Evolutionary conservation across 163 green algal genomes (phyloP).

Genomic region (Chlamydomonas reinhardtii): DNA sequence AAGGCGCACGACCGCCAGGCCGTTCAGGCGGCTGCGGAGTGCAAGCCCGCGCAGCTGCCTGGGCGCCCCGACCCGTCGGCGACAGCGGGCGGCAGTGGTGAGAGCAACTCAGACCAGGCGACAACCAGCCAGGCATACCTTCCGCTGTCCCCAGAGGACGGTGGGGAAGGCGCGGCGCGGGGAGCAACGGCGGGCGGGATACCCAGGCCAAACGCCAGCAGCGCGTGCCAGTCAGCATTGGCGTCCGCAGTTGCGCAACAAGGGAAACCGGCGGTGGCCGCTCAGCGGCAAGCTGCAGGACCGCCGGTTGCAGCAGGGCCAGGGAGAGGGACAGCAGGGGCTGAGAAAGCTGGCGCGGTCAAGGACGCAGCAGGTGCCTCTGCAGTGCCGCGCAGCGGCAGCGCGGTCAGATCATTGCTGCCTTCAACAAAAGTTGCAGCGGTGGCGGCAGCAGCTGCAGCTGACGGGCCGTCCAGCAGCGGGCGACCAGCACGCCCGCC

Average conservation of each 20-base stretch:
- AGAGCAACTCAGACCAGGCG: conserved; percentile 42
- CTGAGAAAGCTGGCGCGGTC: too few species aligned
- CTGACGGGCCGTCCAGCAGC: conserved; percentile 10
- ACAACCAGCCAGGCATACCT: conserved; percentile 24
- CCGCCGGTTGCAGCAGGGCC: not conserved
- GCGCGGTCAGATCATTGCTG: too few species aligned
- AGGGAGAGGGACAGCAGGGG: not conserved
- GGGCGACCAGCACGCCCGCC: not conserved
- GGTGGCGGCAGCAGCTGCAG: too few species aligned
- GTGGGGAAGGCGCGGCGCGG: not conserved
- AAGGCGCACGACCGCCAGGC: too few species aligned
- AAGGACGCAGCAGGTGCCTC: not conserved
- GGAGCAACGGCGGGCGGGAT: not conserved
- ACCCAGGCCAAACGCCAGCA: not conserved
- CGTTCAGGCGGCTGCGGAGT: too few species aligned
- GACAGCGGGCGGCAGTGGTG: not conserved
- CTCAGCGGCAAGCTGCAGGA: not conserved
- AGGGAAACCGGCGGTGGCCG: not conserved
- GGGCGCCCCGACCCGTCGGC: not conserved
- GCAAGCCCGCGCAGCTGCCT: too few species aligned
- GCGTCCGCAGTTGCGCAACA: too few species aligned
- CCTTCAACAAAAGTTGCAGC: not conserved
- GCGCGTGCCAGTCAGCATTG: conserved; percentile 18
- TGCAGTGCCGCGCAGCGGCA: not conserved
- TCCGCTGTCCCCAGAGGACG: conserved; percentile 10